Evolutionary conservation across 2,329 filamentous ascomycete genomes (phyloP), one percentile per base, ranked within the genome.

Genomic region (Chaetothyriales sp.): DNA sequence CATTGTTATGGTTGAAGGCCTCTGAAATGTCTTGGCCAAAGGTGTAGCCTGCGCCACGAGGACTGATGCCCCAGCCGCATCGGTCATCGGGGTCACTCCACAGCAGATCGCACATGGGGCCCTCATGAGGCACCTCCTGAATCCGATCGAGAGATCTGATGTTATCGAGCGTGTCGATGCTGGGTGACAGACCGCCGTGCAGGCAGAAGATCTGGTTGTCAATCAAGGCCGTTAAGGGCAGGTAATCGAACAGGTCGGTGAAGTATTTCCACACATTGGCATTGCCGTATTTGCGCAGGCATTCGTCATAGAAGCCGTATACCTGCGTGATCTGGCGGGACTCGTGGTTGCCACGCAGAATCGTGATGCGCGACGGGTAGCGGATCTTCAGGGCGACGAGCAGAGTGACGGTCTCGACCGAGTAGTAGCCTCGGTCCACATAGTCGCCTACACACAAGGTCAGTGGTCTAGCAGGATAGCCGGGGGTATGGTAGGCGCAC

Each of bases 221-320:
- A 69, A 98, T 95, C 63, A 98, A 81, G 61, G 92, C 92, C 58
- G 90, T 95, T 60, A 98, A 80, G 59, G 92, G 90, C 42, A 98
- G 85, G 73, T 92, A 98, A 73, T 98, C 92, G 72, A 98, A 98
- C 50, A 98, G 83, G 69, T 98, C 90, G 65, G 89, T 95, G 68
- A 95, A 98, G 67, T 87, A 95, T 75, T 95, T 95, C 92, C 92
- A 98, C 57, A 98, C 92, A 62, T 95, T 96, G 56, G 92, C 90
- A 65, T 95, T 96, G 68, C 92, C 92, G 67, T 98, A 98, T 74
- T 98, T 98, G 67, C 89, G 86, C 62, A 96, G 80, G 68, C 92
- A 98, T 70, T 98, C 92, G 68, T 96, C 92, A 74, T 98, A 98
- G 74, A 98, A 98, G 56, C 92, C 92, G 68, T 98, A 98, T 53